Evolutionary conservation across 257 asterid genomes (phyloP).

Genomic region (Przewalskia tangutica): DNA sequence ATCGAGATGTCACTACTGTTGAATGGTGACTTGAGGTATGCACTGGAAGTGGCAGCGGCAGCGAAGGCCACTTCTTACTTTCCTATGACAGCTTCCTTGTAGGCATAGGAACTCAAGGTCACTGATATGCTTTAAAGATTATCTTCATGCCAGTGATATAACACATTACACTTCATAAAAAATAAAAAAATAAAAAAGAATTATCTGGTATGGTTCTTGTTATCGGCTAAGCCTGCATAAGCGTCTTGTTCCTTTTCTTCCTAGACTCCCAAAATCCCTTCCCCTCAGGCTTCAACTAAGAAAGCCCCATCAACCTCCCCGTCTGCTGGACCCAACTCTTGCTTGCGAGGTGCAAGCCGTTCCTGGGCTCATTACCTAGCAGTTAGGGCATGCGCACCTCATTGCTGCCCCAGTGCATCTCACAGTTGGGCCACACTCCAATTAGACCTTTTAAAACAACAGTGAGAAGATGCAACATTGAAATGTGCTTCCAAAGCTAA

Average conservation of each 20-base stretch:
- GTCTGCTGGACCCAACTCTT: not conserved
- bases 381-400: not conserved
- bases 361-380: not conserved
- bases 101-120: not conserved
- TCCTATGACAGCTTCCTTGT: not conserved
- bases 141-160: not conserved
- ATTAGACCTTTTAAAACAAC: not conserved
- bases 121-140: not conserved
- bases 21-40: not conserved
- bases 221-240: not conserved
- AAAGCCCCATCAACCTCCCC: not conserved
- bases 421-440: not conserved
- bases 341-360: not conserved
- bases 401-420: not conserved
- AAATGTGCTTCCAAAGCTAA: not conserved
- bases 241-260: not conserved
- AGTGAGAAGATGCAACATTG: not conserved
- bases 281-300: not conserved
- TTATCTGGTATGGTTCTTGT: not conserved
- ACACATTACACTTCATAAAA: too few species aligned
- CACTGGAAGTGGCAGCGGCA: not conserved
- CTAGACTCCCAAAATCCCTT: not conserved
- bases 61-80: not conserved
- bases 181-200: too few species aligned
- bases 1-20: not conserved